Evolutionary conservation across 768 basidiomycete genomes (phyloP).

Genomic region (Cantharellus anzutake): DNA sequence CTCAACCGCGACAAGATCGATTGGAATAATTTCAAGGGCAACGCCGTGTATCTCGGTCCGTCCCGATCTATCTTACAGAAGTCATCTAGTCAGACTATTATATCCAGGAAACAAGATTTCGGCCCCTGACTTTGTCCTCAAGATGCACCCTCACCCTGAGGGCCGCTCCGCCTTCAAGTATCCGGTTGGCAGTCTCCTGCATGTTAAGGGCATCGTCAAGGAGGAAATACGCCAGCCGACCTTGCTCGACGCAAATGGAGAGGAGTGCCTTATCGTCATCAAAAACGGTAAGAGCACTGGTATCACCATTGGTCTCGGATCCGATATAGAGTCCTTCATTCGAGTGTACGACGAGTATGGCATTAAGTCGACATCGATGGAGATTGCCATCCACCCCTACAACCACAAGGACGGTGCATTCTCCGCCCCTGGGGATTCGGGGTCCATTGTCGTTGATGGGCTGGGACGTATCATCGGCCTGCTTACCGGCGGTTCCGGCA

Average conservation of each 20-base stretch:
- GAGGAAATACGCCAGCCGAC: slow-evolving; percentile 5
- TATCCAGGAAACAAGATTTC: slow-evolving; percentile 5
- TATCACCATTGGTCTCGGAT: slow-evolving; percentile 21
- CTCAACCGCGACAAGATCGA: background rate
- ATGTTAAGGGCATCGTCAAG: background rate
- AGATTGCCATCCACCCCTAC: slow-evolving; percentile 17
- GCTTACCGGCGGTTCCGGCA: slow-evolving; percentile 11
- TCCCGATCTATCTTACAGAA: slow-evolving; percentile 2
- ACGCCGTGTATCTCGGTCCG: slow-evolving; percentile 8
- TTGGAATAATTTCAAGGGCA: slow-evolving; percentile 5
- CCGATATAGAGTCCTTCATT: slow-evolving; percentile 19
- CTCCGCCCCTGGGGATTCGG: slow-evolving; percentile 11
- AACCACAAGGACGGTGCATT: slow-evolving; percentile 12
- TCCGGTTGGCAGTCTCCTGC: slow-evolving; percentile 11
- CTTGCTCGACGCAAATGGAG: slow-evolving; percentile 3
- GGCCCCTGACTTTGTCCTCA: background rate
- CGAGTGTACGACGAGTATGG: slow-evolving; percentile 12
- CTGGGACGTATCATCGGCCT: background rate
- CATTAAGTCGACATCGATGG: slow-evolving; percentile 11
- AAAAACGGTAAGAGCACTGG: slow-evolving; percentile 22
- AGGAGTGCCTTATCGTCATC: slow-evolving; percentile 16
- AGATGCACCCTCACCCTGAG: slow-evolving; percentile 1
- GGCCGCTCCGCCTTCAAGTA: slow-evolving; percentile 17
- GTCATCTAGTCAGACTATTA: slow-evolving; percentile 5
- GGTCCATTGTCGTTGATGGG: background rate